Conservation (phyloP, 352 stramenopile species). For the Globisporangium nagaii region DNA sequence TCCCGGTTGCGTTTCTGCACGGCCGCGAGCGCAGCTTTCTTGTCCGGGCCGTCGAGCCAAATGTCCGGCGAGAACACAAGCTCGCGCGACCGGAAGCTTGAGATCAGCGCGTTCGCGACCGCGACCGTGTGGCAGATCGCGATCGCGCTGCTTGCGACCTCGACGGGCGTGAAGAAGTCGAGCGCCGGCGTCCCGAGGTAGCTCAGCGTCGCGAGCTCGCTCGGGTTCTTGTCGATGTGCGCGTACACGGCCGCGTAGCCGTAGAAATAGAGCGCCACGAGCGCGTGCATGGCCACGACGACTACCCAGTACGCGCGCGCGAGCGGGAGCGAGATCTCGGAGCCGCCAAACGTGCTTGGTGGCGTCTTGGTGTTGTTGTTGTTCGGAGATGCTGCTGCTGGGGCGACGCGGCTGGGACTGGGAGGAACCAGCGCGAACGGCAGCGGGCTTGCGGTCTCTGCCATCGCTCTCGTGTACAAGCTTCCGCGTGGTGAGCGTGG, state of each 20-base stretch:
- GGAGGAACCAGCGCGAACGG: slow-evolving; percentile 4
- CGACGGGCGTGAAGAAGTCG: slow-evolving; percentile 4
- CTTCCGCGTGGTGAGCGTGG: too few species aligned
- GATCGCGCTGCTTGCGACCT: slow-evolving; percentile 3
- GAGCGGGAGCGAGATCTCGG: slow-evolving; percentile 1
- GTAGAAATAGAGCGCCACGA: slow-evolving; percentile 8
- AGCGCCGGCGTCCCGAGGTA: background rate
- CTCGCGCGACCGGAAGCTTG: slow-evolving; percentile 8
- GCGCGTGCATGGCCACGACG: background rate
- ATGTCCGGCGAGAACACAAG: slow-evolving; percentile 14
- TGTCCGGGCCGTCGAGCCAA: slow-evolving; percentile 9
- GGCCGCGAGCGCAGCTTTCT: background rate
- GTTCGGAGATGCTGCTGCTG: background rate
- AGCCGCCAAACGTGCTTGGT: background rate
- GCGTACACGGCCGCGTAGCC: slow-evolving; percentile 6
- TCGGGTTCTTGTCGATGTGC: background rate
- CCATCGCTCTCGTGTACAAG: too few species aligned
- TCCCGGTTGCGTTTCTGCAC: slow-evolving; percentile 7
- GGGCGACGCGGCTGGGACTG: background rate
- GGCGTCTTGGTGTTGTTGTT: background rate
- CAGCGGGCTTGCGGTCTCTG: background rate
- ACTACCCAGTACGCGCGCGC: slow-evolving; percentile 4
- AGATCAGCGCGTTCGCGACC: slow-evolving; percentile 10
- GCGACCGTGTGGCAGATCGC: slow-evolving; percentile 10
- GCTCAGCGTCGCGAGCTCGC: background rate